A percentile compares a stretch with the other conserved stretches of the same genome.
phyloP scores from a whole-genome alignment of 176 grass and related monocot species.

The Rhynchospora pubera region DNA sequence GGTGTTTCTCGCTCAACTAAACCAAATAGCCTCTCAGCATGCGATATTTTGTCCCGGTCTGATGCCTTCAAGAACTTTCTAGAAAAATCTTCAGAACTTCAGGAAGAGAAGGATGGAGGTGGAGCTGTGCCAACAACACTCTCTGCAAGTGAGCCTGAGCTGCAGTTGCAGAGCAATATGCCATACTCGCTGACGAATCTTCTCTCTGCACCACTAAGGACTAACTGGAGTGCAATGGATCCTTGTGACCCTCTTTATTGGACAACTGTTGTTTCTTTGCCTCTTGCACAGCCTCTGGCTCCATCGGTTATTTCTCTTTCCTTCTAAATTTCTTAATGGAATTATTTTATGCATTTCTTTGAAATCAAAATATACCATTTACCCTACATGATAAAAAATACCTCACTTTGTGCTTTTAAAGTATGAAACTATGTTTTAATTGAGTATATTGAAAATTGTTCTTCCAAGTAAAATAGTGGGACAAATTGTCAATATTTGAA shows the following conservation, averaged over 20 bases:
- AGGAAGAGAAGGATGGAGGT: slow-evolving; percentile 53
- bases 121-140: slow-evolving; percentile 29
- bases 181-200: slow-evolving; percentile 62
- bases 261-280: slow-evolving; percentile 67
- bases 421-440: not conserved
- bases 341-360: not conserved
- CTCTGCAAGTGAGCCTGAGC: slow-evolving; percentile 41
- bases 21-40: slow-evolving; percentile 35
- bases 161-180: slow-evolving; percentile 37
- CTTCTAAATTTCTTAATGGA: slow-evolving; percentile 15
- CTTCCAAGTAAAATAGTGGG: not conserved
- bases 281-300: slow-evolving; percentile 57
- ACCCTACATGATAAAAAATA: not conserved
- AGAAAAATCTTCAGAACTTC: slow-evolving; percentile 60
- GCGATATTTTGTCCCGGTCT: slow-evolving; percentile 78
- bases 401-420: not conserved
- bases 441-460: not conserved
- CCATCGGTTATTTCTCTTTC: slow-evolving; percentile 47
- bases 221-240: slow-evolving; percentile 69
- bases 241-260: slow-evolving; percentile 65
- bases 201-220: slow-evolving; percentile 64
- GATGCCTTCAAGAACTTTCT: slow-evolving; percentile 74
- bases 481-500: not conserved
- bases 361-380: not conserved
- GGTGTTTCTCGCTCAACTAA: slow-evolving; percentile 38